phyloP scores from a whole-genome alignment of 2,329 filamentous ascomycete genomes.

The Scorias spongiosa region DNA sequence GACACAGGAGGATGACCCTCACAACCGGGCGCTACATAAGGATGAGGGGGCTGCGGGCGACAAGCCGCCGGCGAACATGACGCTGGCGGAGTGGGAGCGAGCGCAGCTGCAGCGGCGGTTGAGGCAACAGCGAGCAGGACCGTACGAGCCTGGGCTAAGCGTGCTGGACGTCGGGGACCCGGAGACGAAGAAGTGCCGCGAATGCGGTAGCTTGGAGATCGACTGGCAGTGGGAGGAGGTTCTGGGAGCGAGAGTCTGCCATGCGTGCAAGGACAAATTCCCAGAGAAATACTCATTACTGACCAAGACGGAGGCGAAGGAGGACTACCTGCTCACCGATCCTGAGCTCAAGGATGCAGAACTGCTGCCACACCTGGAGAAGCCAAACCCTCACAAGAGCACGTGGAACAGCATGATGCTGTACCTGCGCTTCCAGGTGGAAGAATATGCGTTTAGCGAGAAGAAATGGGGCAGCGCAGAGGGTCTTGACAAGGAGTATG shows the following conservation, averaged over 20 bases:
- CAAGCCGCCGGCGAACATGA: conserved; percentile 70
- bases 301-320: conserved; percentile 90
- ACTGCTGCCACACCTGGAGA: conserved; percentile 71
- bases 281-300: conserved; percentile 90
- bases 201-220: conserved; percentile 73
- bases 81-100: conserved; percentile 78
- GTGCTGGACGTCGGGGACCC: conserved; percentile 41
- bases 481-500: conserved; percentile 77
- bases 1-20: conserved; percentile 78
- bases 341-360: conserved; percentile 83
- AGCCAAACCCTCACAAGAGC: conserved; percentile 86
- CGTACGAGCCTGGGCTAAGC: conserved; percentile 80
- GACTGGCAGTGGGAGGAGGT: conserved; percentile 91
- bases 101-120: conserved; percentile 60
- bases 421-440: conserved; percentile 83
- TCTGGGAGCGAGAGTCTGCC: conserved; percentile 62
- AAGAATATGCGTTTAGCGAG: conserved; percentile 70
- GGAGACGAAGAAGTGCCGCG: conserved; percentile 55
- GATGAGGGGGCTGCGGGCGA: conserved; percentile 30
- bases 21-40: conserved; percentile 57
- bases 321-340: conserved; percentile 91
- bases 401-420: conserved; percentile 99
- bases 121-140: conserved; percentile 58
- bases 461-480: conserved; percentile 85
- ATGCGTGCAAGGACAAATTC: conserved; percentile 69